Evolutionary conservation across 139 green algal species (phyloP), one percentile per base, ranked within the genome.

Genomic region (Nannochloris sp.): DNA sequence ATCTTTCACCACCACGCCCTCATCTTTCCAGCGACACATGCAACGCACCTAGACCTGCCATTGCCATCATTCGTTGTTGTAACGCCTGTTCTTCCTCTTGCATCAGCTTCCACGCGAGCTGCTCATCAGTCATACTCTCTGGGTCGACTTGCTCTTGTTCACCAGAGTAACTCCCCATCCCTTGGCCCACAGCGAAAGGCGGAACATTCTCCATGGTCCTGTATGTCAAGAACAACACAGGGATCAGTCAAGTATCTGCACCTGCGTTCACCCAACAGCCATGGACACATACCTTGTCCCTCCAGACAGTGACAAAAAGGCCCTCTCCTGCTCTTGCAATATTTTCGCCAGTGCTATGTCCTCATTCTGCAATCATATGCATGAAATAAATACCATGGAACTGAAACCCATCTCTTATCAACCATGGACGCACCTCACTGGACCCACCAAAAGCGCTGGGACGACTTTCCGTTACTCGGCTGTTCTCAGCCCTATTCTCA

Each of bases 281-380:
- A 29, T 29, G 27, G 4, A 29, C 27, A 46, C 29, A 27, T 44
- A 76, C 64, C 63, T 43, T 71, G 66, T 37, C 71, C 31, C 61
- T 48, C 53, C 43, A 18, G 71, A 58, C 48, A 74, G 46, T 7
- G 61, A 31, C 48, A 76, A 59, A 40, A 76, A 75, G 12, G 66
- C 74, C 19, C 69, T 48, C 56, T 81, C 74, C 56, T 81, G 74
- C 1, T 76, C 70, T 62, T 81, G 74, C 34, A 81, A 43, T 16
- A 69, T 37, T 69, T 79, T 81, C 16, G 74, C 74, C 25, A 81
- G 40, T 18, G 64, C 63, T 29, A 72, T 11, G 23, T 81, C 70
- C 2, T 57, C 62, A 36, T 71, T 53, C 46, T 53, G 46, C 11
- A 53, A 9, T 19, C 0, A 25, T 53, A 21, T 19, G 15, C 15